Conservation (phyloP, 805 yeast species). For the Nakazawaea anatomiae region DNA sequence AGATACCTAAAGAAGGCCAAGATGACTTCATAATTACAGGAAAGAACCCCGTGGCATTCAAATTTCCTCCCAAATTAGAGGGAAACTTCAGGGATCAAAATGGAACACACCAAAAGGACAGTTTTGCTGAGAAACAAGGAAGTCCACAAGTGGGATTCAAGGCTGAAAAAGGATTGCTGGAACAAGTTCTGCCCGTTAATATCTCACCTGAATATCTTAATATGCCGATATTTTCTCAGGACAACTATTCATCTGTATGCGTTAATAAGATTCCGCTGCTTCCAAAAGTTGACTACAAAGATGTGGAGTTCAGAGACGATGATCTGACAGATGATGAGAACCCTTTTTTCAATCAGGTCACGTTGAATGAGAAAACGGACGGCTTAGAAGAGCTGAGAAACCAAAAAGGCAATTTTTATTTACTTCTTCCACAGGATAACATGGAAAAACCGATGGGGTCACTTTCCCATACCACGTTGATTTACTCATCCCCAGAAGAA, state of each 20-base stretch:
- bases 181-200: constrained; percentile 15
- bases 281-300: constrained; percentile 18
- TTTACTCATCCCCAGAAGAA: constrained; percentile 20
- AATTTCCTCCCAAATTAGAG: constrained; percentile 45
- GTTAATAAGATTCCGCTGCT: constrained; percentile 24
- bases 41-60: constrained; percentile 41
- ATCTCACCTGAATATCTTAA: constrained; percentile 8
- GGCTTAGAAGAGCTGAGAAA: neutral
- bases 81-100: neutral
- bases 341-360: neutral
- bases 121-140: no score
- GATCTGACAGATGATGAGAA: neutral
- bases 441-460: constrained; percentile 5
- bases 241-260: constrained; percentile 36
- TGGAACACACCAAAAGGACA: neutral
- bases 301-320: neutral
- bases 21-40: constrained; percentile 46
- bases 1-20: neutral
- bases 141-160: no score
- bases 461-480: constrained; percentile 31
- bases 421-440: constrained; percentile 3
- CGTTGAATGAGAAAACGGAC: neutral
- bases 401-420: neutral
- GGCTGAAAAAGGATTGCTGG: neutral
- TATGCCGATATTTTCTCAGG: constrained; percentile 12